A percentile compares a stretch with the other conserved stretches of the same genome.
These are phyloP conservation scores for Rhynchosporium graminicola DNA, from an alignment of 2,329 filamentous ascomycete genomes.

Conservation along the genomic window DNA sequence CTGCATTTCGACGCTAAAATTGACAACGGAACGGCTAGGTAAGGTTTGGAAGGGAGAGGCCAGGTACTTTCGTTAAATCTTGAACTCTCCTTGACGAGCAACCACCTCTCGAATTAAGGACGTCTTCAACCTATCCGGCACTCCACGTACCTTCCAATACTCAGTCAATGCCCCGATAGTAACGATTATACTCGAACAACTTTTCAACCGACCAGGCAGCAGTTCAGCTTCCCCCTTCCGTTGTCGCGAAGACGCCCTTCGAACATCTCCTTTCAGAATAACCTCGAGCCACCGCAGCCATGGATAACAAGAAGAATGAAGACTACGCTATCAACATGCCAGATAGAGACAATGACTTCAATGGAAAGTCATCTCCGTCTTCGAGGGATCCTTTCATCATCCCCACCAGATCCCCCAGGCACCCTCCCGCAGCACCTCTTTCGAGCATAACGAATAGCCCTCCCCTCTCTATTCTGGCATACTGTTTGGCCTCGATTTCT, in stretches of 20 bases:
- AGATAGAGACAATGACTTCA: slow-evolving; percentile 40
- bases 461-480: slow-evolving; percentile 77
- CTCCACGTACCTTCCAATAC: slow-evolving; percentile 2
- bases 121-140: slow-evolving; percentile 12
- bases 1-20: slow-evolving; percentile 26
- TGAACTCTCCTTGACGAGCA: slow-evolving; percentile 6
- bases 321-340: slow-evolving; percentile 74
- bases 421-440: slow-evolving; percentile 27
- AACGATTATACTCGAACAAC: slow-evolving; percentile 10
- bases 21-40: slow-evolving; percentile 21
- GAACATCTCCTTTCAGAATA: background rate
- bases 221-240: slow-evolving; percentile 12
- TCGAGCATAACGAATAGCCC: slow-evolving; percentile 69
- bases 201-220: slow-evolving; percentile 2
- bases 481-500: slow-evolving; percentile 94
- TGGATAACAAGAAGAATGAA: slow-evolving; percentile 90
- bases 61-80: slow-evolving; percentile 21
- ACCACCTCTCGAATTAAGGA: slow-evolving; percentile 12
- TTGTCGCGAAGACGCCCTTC: slow-evolving; percentile 3
- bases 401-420: slow-evolving; percentile 36
- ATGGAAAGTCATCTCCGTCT: slow-evolving; percentile 42
- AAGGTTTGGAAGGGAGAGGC: slow-evolving; percentile 23
- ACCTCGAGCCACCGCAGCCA: slow-evolving; percentile 45
- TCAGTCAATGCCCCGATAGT: slow-evolving; percentile 27
- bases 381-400: slow-evolving; percentile 42